Percentiles rank a stretch among this genome's conserved stretches.
These are phyloP conservation scores for Cercophora scortea DNA, from an alignment of 495 filamentous ascomycete species.

Conservation along the genomic window DNA sequence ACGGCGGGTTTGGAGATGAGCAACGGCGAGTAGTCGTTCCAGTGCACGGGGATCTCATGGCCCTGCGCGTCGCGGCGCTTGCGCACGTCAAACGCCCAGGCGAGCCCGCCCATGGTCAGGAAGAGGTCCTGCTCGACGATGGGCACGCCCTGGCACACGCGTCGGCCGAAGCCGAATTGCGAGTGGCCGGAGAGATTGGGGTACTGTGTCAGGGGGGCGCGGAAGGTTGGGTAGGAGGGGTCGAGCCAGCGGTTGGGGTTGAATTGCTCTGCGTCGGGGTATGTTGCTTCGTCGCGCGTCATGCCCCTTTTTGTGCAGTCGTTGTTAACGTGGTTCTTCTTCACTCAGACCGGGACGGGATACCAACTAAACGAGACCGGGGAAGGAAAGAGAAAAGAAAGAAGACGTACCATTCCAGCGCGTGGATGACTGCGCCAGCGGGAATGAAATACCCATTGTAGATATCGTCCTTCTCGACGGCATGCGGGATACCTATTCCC, in stretches of 20 bases:
- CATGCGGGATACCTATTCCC: constrained; percentile 43
- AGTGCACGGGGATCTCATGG: constrained; percentile 34
- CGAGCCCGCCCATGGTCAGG: constrained; percentile 49
- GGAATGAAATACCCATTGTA: constrained; percentile 51
- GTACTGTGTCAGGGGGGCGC: constrained; percentile 43
- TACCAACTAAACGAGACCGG: not conserved
- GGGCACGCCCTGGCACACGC: constrained; percentile 50
- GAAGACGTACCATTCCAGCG: constrained; percentile 41
- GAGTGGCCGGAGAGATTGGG: constrained; percentile 48
- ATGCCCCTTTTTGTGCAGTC: constrained; percentile 42
- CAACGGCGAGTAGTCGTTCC: constrained; percentile 42
- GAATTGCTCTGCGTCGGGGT: constrained; percentile 56
- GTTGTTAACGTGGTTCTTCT: not conserved
- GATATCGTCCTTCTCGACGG: constrained; percentile 43
- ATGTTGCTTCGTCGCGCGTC: constrained; percentile 49
- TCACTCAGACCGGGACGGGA: too few species aligned
- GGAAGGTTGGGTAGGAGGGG: constrained; percentile 44
- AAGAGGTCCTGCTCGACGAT: constrained; percentile 50
- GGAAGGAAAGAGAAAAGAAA: not conserved
- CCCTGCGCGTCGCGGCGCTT: constrained; percentile 33
- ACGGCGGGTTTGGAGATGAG: constrained; percentile 45
- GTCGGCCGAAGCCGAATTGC: constrained; percentile 54
- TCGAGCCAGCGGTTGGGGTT: constrained; percentile 45
- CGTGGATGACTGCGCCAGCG: constrained; percentile 48
- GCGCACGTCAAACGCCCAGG: constrained; percentile 49